Conservation (phyloP, 2,329 filamentous ascomycete genomes). For the Corinectria fuckeliana region DNA sequence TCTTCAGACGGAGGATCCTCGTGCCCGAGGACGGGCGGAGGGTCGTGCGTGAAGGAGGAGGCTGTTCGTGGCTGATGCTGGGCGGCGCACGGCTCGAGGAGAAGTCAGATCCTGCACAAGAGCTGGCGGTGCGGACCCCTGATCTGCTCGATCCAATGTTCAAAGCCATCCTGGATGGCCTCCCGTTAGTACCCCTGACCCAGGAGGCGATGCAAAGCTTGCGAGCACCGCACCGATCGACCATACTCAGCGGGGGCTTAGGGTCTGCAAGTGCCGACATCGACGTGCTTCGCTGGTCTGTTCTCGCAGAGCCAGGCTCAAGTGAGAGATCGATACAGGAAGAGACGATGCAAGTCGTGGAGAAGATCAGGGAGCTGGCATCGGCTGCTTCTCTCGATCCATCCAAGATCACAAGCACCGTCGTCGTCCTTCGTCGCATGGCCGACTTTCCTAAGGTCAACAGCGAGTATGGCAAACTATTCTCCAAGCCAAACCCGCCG, state of each 20-base stretch:
- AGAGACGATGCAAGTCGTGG: conserved; percentile 57
- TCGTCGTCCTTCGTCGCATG: conserved; percentile 81
- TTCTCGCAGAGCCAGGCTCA: conserved; percentile 40
- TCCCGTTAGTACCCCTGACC: conserved; percentile 30
- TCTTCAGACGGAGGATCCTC: conserved; percentile 77
- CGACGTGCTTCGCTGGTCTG: conserved; percentile 47
- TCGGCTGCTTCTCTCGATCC: conserved; percentile 37
- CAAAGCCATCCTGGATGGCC: conserved; percentile 45
- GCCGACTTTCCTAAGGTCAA: conserved; percentile 79
- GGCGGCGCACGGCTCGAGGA: conserved; percentile 59
- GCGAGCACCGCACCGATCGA: conserved; percentile 2
- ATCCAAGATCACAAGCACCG: conserved; percentile 57
- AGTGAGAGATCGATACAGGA: conserved; percentile 47
- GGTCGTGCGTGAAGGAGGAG: conserved; percentile 73
- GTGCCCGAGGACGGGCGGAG: conserved; percentile 61
- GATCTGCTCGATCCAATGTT: conserved; percentile 71
- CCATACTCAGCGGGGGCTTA: conserved; percentile 4
- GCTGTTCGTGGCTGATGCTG: conserved; percentile 75
- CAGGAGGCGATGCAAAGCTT: conserved; percentile 12
- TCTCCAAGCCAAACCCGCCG: conserved; percentile 80
- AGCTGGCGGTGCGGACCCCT: conserved; percentile 60
- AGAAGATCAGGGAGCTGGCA: conserved; percentile 52
- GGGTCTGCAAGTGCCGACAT: conserved; percentile 25
- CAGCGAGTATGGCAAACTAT: conserved; percentile 75
- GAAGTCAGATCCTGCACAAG: conserved; percentile 40